Evolutionary conservation across 768 basidiomycete genomes (phyloP).

Genomic region (Podaxis sp.): DNA sequence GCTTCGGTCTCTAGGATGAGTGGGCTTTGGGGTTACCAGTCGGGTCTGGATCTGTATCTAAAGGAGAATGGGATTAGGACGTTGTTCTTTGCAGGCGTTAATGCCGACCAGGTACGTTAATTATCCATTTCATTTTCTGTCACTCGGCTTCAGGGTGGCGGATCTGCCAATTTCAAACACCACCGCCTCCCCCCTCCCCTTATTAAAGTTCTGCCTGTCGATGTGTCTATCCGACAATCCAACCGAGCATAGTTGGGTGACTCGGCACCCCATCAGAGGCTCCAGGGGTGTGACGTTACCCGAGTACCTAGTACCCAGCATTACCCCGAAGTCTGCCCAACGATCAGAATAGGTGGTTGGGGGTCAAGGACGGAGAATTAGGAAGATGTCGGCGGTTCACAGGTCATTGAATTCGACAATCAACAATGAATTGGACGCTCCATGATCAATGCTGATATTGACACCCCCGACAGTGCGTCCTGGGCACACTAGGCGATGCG

Average conservation of each 20-base stretch:
- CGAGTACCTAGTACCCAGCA: background rate
- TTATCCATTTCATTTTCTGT: background rate
- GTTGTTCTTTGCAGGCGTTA: constrained; percentile 64
- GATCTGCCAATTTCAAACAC: constrained; percentile 5
- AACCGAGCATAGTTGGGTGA: background rate
- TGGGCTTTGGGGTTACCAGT: constrained; percentile 64
- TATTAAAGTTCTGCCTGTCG: background rate
- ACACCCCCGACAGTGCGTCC: constrained; percentile 48
- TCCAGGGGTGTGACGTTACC: background rate
- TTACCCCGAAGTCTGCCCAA: background rate
- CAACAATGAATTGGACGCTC: background rate
- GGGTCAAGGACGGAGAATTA: background rate
- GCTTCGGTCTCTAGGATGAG: constrained; percentile 48
- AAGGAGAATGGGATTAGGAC: constrained; percentile 63
- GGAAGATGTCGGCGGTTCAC: background rate
- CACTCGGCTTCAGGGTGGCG: background rate
- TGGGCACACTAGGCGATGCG: constrained; percentile 62
- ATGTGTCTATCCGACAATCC: background rate
- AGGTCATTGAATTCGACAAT: background rate
- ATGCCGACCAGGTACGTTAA: constrained; percentile 57
- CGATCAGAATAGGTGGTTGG: background rate
- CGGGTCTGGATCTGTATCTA: constrained; percentile 61
- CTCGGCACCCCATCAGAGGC: background rate
- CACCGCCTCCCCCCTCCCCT: background rate
- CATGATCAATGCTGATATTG: background rate